A percentile compares a stretch with the other conserved stretches of the same genome.
Evolutionary conservation across 1,284 basidiomycete genomes (phyloP).

Genomic region (Exobasidium rhododendri): DNA sequence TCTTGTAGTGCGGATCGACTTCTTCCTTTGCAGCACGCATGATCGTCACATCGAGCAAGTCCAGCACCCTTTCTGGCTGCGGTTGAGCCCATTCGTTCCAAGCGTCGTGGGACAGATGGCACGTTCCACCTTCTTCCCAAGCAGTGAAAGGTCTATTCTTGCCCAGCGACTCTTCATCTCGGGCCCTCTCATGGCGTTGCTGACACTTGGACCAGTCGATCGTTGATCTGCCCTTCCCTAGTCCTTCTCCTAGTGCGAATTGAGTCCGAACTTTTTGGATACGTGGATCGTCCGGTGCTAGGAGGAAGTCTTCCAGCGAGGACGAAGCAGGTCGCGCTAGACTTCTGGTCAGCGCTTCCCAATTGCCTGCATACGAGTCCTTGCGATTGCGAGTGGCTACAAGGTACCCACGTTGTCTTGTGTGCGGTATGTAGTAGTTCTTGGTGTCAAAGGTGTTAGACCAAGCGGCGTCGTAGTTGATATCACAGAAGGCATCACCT

Average conservation of each 20-base stretch:
- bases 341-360: conserved; percentile 68
- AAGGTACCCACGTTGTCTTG: conserved; percentile 55
- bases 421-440: conserved; percentile 89
- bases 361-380: conserved; percentile 58
- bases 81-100: conserved; percentile 90
- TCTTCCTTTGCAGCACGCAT: conserved; percentile 76
- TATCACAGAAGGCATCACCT: conserved; percentile 69
- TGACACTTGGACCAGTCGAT: conserved; percentile 88
- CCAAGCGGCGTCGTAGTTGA: conserved; percentile 70
- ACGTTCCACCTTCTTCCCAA: conserved; percentile 91
- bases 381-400: conserved; percentile 36
- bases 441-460: conserved; percentile 74
- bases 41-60: conserved; percentile 85
- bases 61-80: conserved; percentile 91
- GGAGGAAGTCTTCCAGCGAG: conserved; percentile 84
- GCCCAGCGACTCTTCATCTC: conserved; percentile 78
- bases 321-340: conserved; percentile 80
- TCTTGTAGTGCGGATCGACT: conserved; percentile 42
- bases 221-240: conserved; percentile 51
- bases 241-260: conserved; percentile 56
- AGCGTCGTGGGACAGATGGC: conserved; percentile 81
- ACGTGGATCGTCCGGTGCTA: conserved; percentile 82
- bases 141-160: conserved; percentile 79
- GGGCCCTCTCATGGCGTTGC: conserved; percentile 80
- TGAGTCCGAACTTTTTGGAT: conserved; percentile 76